phyloP scores from a whole-genome alignment of 2,329 filamentous ascomycete species.

The Colletotrichum chlorophyti region DNA sequence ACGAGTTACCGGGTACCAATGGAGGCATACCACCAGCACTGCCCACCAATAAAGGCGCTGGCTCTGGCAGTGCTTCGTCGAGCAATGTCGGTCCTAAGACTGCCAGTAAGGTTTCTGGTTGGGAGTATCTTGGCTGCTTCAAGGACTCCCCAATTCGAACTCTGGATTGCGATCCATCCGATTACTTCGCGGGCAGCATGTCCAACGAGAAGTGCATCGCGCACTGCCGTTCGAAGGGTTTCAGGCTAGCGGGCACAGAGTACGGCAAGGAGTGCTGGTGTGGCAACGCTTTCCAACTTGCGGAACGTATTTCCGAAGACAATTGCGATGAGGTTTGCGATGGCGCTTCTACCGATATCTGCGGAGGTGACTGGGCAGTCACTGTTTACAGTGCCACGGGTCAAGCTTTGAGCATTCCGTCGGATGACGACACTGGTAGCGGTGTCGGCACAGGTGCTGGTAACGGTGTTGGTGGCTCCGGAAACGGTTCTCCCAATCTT shows the following conservation, averaged over 20 bases:
- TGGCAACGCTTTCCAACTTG: slow-evolving; percentile 35
- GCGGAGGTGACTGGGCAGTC: slow-evolving; percentile 28
- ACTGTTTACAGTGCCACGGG: slow-evolving; percentile 29
- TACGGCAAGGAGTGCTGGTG: slow-evolving; percentile 61
- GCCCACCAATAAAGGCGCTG: background rate
- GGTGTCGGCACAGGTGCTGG: background rate
- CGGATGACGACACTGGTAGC: slow-evolving; percentile 3
- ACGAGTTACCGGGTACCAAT: background rate
- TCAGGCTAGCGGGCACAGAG: slow-evolving; percentile 56
- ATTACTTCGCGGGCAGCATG: slow-evolving; percentile 44
- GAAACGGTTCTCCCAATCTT: background rate
- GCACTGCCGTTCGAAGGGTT: slow-evolving; percentile 50
- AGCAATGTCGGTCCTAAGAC: background rate
- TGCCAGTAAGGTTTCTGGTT: slow-evolving; percentile 25
- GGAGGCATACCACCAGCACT: background rate
- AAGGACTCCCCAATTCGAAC: slow-evolving; percentile 33
- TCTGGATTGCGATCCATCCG: slow-evolving; percentile 32
- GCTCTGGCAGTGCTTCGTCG: background rate
- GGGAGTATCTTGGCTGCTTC: slow-evolving; percentile 41
- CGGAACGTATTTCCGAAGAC: slow-evolving; percentile 17
- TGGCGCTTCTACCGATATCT: slow-evolving; percentile 19
- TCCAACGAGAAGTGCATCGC: slow-evolving; percentile 55
- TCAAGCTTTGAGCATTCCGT: slow-evolving; percentile 11
- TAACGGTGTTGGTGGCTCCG: background rate
- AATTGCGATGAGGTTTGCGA: slow-evolving; percentile 25